Base-by-base conservation (phyloP, 164 flowering plant genomes). In the Vitis riparia region DNA sequence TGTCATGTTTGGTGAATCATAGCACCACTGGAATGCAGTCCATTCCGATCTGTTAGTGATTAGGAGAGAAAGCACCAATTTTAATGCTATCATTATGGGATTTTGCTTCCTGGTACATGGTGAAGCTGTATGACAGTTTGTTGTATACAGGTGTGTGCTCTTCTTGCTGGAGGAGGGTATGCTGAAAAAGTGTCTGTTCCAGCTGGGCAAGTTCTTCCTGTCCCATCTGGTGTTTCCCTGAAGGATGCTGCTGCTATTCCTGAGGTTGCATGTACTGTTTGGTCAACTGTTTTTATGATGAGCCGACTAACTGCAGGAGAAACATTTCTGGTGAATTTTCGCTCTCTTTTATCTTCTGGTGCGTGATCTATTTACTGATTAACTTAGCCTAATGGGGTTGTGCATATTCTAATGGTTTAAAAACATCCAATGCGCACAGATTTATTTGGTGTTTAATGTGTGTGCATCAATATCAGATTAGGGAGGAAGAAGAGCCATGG, bases 261-360 rank as follows among this genome's bases (percentile, higher is more conserved):
- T 9, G 99, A 95, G 85, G 98, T 95, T 69, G 97, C 94, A 1
- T 93, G 99, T 78, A 95, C 99, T 52, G 99, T 95, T 66, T 95
- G 98, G 99, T 95, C 98, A 0, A 93, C 98, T 66, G 89, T 93
- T 44, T 95, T 90, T 62, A 93, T 95, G 99, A 90, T 56, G 76
- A 86, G 98, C 77, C 78, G 65, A 14, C 87, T 95, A 10, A 82
- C 94, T 51, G 59, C 88, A 44, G 98, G 98, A 51, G 99, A 95
- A 78, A 79, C 87, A 17, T 86, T 93, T 67, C 78, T 95, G 94
- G 97, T 93, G 87, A 68, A 27, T 56, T 65, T 11, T 66, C 8
- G 57, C 0, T 0, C 48, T 9, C 16, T 30, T 15, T 23, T 16
- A 6, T n/a, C 47, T 59, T 37, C 44, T 37, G 44, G 16, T 29